Conservation (phyloP, 164 flowering plant genomes). For the Piper betle region DNA sequence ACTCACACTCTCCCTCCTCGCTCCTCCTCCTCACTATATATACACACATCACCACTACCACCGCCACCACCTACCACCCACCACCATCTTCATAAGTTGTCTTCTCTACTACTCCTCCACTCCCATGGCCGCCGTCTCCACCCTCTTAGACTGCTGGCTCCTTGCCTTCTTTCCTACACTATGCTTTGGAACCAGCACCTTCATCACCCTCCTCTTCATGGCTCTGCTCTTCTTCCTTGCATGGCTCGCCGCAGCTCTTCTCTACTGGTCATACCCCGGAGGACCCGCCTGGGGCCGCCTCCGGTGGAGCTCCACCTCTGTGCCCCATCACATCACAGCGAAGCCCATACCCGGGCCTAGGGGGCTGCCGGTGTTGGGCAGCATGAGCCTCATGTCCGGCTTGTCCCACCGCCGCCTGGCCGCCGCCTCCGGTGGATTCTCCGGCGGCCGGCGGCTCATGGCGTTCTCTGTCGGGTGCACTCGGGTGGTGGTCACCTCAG, state of each 20-base stretch:
- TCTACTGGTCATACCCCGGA: conserved; percentile 36
- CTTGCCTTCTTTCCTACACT: conserved; percentile 23
- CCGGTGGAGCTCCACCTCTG: conserved; percentile 1
- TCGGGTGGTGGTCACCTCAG: conserved; percentile 19
- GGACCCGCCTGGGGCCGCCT: conserved; percentile 61
- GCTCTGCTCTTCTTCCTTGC: conserved; percentile 5
- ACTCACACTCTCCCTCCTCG: too few species aligned
- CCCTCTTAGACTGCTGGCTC: conserved; percentile 23
- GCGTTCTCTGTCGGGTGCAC: conserved; percentile 35
- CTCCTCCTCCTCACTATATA: too few species aligned
- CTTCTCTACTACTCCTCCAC: background rate
- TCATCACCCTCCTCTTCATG: conserved; percentile 1
- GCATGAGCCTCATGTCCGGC: conserved; percentile 21
- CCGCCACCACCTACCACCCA: too few species aligned
- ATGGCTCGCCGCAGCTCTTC: conserved; percentile 15
- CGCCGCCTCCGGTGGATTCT: conserved; percentile 8
- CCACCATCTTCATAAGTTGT: too few species aligned
- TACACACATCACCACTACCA: too few species aligned
- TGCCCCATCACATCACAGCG: background rate
- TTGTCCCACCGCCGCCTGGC: conserved; percentile 30
- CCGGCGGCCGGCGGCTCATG: conserved; percentile 25
- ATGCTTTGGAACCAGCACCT: conserved; percentile 15
- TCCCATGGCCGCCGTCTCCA: conserved; percentile 15
- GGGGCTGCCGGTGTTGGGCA: conserved; percentile 33
- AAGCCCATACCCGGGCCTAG: conserved; percentile 26